Evolutionary conservation across 306 rosid genomes (phyloP).

Genomic region (Gynostemma pentaphyllum): DNA sequence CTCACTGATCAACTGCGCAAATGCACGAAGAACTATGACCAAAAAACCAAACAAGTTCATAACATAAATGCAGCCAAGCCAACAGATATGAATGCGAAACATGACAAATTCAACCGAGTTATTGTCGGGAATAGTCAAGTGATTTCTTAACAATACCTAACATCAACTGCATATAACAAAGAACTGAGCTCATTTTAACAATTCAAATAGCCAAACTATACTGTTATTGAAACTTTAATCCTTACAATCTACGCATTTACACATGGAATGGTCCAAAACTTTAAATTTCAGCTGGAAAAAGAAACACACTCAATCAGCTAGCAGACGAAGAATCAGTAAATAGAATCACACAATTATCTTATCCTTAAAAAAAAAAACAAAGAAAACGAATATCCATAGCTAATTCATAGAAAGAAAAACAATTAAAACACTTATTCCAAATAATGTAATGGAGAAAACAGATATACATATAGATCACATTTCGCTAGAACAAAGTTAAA

Average conservation of each 20-base stretch:
- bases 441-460: no score
- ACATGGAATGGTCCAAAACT: no score
- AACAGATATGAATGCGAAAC: not conserved
- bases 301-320: not conserved
- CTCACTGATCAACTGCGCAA: not conserved
- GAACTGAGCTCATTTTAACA: not conserved
- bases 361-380: no score
- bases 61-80: not conserved
- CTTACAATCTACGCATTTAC: no score
- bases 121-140: not conserved
- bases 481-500: not conserved
- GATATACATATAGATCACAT: no score
- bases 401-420: no score
- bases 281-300: not conserved
- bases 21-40: not conserved
- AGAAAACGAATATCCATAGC: no score
- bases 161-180: not conserved
- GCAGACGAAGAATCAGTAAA: not conserved
- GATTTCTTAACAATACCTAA: not conserved
- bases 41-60: not conserved
- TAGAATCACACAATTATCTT: no score
- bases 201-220: no score
- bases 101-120: not conserved
- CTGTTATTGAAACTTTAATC: no score
- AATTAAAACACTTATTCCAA: no score